Evolutionary conservation across 1,284 basidiomycete genomes (phyloP).

Genomic region (Vanrija sp.): DNA sequence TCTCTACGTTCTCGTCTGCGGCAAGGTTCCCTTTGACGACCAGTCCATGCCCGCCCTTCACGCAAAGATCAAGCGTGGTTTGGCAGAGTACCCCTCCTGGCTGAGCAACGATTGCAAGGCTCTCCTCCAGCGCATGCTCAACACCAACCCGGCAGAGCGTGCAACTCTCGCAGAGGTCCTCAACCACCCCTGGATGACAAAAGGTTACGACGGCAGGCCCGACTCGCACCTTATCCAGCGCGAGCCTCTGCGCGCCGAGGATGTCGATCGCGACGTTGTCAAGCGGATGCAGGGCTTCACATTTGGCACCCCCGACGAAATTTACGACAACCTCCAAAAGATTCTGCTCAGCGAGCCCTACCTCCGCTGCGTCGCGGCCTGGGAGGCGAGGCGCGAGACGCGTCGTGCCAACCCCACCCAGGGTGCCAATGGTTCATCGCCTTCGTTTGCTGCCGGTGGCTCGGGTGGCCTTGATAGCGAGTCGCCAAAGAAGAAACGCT

Average conservation of each 20-base stretch:
- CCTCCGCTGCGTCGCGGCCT: conserved; percentile 64
- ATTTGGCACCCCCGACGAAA: conserved; percentile 83
- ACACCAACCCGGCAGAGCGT: conserved; percentile 82
- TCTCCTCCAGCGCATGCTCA: conserved; percentile 89
- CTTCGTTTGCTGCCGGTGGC: conserved; percentile 22
- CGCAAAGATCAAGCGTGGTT: conserved; percentile 96
- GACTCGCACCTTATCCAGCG: conserved; percentile 82
- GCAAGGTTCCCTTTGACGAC: conserved; percentile 98
- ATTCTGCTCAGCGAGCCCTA: conserved; percentile 79
- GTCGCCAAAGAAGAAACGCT: conserved; percentile 55
- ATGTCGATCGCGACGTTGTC: conserved; percentile 81
- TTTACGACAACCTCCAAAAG: conserved; percentile 67
- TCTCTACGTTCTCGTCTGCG: conserved; percentile 93
- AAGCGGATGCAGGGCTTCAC: conserved; percentile 94
- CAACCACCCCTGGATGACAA: conserved; percentile 89
- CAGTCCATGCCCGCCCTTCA: conserved; percentile 98
- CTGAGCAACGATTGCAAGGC: conserved; percentile 94
- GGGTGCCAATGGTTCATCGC: conserved; percentile 13
- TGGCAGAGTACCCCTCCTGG: conserved; percentile 98
- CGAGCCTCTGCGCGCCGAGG: conserved; percentile 78
- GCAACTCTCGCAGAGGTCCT: conserved; percentile 86
- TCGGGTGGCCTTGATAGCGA: conserved; percentile 23
- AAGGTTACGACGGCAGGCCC: conserved; percentile 75
- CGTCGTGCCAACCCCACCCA: conserved; percentile 23
- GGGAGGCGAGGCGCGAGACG: conserved; percentile 66